Conservation (phyloP, 768 basidiomycete species). For the Basidioascus undulatus region DNA sequence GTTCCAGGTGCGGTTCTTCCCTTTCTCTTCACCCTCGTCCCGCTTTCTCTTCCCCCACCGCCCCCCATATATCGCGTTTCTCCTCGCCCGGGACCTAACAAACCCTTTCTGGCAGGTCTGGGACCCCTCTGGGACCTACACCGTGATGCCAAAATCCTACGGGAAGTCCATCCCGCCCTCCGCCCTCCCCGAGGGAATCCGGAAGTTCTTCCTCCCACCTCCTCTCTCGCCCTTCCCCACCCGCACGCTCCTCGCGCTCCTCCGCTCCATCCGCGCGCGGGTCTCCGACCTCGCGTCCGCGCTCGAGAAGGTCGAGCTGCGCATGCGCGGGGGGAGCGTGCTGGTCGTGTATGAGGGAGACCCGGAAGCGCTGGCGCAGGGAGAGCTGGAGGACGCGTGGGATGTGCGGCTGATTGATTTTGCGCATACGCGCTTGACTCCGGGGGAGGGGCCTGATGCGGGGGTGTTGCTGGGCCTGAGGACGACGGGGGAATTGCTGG, state of each 20-base stretch:
- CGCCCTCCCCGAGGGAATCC: constrained; percentile 52
- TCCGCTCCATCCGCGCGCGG: constrained; percentile 28
- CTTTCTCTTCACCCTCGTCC: background rate
- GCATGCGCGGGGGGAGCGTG: constrained; percentile 61
- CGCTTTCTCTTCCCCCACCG: background rate
- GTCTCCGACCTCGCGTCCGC: constrained; percentile 21
- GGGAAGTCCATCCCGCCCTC: constrained; percentile 46
- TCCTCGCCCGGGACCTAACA: background rate
- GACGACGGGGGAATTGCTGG: constrained; percentile 30
- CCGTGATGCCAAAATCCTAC: constrained; percentile 45
- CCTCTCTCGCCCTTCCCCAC: background rate
- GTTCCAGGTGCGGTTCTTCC: constrained; percentile 41
- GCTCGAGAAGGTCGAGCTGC: constrained; percentile 33
- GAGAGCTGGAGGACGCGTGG: constrained; percentile 19
- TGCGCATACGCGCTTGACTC: constrained; percentile 49
- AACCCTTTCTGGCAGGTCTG: constrained; percentile 33
- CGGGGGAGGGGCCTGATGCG: constrained; percentile 50
- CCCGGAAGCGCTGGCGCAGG: constrained; percentile 18
- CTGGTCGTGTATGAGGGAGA: constrained; percentile 60
- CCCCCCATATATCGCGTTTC: too few species aligned
- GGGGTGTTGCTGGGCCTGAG: constrained; percentile 53
- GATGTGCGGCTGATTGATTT: constrained; percentile 76
- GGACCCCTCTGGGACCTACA: constrained; percentile 33
- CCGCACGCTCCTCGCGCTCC: constrained; percentile 24
- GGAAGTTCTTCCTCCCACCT: constrained; percentile 43